Conservation (phyloP, 2,329 filamentous ascomycete genomes). For the Trichoderma aggressivum region DNA sequence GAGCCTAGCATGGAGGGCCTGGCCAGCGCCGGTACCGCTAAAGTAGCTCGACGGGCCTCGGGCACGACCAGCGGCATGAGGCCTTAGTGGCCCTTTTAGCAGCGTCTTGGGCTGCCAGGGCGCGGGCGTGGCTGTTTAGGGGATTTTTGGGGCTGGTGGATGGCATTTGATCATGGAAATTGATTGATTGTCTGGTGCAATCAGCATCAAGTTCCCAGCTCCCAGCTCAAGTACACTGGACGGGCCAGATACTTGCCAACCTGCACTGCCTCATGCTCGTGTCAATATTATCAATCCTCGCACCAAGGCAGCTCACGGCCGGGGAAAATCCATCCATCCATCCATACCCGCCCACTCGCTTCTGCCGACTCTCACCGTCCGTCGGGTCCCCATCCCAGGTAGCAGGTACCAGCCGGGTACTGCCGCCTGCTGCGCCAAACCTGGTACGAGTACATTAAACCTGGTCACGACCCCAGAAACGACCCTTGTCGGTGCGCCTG, state of each 20-base stretch:
- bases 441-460: neutral
- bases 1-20: neutral
- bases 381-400: neutral
- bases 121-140: neutral
- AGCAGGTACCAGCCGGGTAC: neutral
- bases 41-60: neutral
- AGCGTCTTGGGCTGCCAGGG: neutral
- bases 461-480: constrained; percentile 15
- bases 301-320: too few relatives aligned
- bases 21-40: neutral
- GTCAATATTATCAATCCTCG: too few relatives aligned
- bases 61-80: neutral
- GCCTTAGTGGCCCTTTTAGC: neutral
- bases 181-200: too few relatives aligned
- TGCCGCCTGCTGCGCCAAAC: neutral
- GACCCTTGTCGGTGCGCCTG: neutral
- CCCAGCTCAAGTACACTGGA: neutral
- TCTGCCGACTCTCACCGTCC: neutral
- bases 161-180: too few relatives aligned
- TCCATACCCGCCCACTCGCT: neutral
- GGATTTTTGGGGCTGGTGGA: neutral
- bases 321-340: neutral
- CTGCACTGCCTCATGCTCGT: neutral
- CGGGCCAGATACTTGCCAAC: neutral
- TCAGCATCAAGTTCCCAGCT: neutral